Evolutionary conservation across 1,139 yeast genomes (phyloP), one percentile per base, ranked within the genome.

Genomic region (Magnusiomyces suaveolens): DNA sequence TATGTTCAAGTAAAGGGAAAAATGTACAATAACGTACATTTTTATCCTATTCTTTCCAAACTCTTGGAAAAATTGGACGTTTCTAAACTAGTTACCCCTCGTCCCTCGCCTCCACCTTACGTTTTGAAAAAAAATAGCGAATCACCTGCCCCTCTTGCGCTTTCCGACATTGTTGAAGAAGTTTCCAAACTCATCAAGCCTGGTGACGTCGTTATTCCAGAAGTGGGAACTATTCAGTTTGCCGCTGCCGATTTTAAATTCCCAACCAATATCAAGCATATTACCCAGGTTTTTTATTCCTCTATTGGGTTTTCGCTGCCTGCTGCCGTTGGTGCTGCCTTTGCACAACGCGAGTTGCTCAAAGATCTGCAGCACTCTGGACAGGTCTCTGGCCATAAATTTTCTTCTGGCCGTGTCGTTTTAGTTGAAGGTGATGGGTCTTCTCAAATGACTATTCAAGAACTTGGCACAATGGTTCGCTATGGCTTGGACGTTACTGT

Each of bases 301-400:
- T 86, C 95, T 1, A 88, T 88, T 63, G 97, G 97, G 2, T 85
- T 79, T 70, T 89, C 95, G 0, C 73, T 88, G 29, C 96, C 96
- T 1, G 88, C 94, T 2, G 78, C 92, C 1, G 75, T 88, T 50
- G 96, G 96, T 39, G 85, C 82, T 6, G 81, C 86, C 16, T 69
- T 84, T 54, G 95, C 92, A 1, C 73, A 78, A 62, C 74, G 76
- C 55, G 94, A 87, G 64, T 49, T 58, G 24, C 10, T 21, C 20
- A 25, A 41, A 41, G 44, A 41, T 21, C 6, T 41, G 23, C 10
- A 41, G 25, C 8, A 20, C 18, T 41, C 44, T 4, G 44, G 36
- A 32, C n/a, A n/a, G 41, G 18, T 10, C 18, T n/a, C 18, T 20
- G 25, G 44, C 41, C 53, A 62, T 50, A 52, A 56, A 21, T 39